A percentile compares a stretch with the other conserved stretches of the same genome.
Conservation (phyloP, 257 asterid species). For the Solanum arcanum region DNA sequence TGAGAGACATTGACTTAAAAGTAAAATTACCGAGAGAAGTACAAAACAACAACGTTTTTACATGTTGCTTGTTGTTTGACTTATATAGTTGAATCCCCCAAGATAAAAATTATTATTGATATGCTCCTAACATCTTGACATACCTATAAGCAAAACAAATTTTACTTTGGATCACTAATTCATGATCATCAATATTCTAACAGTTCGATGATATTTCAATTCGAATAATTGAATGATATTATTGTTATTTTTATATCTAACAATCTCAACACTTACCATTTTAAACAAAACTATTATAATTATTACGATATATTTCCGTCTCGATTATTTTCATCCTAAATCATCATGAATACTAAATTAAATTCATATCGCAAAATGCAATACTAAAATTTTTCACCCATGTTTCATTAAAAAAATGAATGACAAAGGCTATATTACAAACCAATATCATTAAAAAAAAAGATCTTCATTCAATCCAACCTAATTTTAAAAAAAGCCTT, state of each 20-base stretch:
- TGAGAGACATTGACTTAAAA: neutral
- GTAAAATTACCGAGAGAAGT: neutral
- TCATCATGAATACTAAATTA: neutral
- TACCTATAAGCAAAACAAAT: neutral
- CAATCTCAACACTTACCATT: neutral
- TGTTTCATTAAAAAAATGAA: neutral
- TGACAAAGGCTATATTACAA: neutral
- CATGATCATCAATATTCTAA: neutral
- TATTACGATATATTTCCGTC: neutral
- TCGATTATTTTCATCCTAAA: neutral
- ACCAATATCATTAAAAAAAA: neutral
- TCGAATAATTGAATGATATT: neutral
- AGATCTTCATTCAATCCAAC: neutral
- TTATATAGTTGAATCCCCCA: too few species aligned
- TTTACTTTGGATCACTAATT: neutral
- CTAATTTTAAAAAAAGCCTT: neutral
- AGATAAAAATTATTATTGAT: neutral
- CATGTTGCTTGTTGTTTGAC: neutral
- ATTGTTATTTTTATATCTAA: neutral
- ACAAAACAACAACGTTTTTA: neutral
- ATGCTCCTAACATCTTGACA: neutral
- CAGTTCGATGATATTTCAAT: neutral
- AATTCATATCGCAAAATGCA: neutral
- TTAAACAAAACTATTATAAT: neutral
- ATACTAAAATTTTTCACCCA: neutral